Percentiles rank a stretch among this genome's conserved stretches.
phyloP scores from a whole-genome alignment of 2,329 filamentous ascomycete species.

The Talaromyces sp. region DNA sequence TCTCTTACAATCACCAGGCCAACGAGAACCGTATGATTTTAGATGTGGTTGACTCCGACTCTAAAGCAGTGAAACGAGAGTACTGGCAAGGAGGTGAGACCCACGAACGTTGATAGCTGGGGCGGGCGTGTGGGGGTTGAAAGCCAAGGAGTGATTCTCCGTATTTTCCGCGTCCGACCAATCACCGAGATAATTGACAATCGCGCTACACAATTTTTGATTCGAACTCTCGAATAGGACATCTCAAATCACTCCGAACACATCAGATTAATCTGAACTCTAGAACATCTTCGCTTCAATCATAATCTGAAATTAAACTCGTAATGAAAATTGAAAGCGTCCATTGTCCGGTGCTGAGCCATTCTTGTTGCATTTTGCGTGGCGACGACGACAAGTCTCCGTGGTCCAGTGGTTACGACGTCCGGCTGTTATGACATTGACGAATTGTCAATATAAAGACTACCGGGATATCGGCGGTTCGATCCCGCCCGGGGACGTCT shows the following conservation, averaged over 20 bases:
- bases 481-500: constrained; percentile 5
- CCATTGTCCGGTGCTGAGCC: background rate
- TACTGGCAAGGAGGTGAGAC: background rate
- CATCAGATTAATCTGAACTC: too few relatives aligned
- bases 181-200: background rate
- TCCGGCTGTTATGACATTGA: background rate
- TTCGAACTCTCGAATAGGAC: too few relatives aligned
- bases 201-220: background rate
- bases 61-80: background rate
- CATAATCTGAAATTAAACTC: background rate
- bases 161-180: background rate
- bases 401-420: constrained; percentile 9
- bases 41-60: background rate
- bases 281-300: background rate
- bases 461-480: constrained; percentile 6
- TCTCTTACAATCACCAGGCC: background rate
- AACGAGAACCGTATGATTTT: background rate
- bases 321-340: background rate
- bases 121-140: background rate
- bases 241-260: background rate
- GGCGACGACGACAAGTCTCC: background rate
- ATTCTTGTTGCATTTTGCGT: background rate
- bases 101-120: constrained; percentile 2
- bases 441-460: background rate
- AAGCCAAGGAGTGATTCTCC: background rate